These are phyloP conservation scores for Cytospora paraplurivora DNA, from an alignment of 2,329 filamentous ascomycete genomes.

Conservation along the genomic window DNA sequence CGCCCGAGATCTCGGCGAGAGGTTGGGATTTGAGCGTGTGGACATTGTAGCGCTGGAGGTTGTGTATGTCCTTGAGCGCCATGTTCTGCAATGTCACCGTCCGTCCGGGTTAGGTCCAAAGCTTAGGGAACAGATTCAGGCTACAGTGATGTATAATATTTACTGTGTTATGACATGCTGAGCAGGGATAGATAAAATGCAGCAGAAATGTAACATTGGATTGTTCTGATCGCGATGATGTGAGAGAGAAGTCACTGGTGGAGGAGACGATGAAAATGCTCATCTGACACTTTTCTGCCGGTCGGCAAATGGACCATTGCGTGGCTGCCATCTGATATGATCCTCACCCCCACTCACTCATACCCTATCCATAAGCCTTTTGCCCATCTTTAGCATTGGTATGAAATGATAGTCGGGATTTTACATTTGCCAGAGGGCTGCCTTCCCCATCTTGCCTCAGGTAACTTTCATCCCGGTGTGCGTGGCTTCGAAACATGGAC, in stretches of 20 bases:
- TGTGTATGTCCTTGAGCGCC: slow-evolving; percentile 35
- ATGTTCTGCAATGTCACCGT: slow-evolving; percentile 23
- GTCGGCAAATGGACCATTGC: neutral
- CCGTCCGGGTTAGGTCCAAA: neutral
- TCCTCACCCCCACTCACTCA: neutral
- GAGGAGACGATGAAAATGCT: neutral
- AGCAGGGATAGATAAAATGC: neutral
- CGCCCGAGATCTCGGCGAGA: slow-evolving; percentile 79
- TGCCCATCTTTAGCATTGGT: too few relatives aligned
- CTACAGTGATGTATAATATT: neutral
- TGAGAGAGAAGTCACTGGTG: neutral
- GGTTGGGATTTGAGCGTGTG: slow-evolving; percentile 50
- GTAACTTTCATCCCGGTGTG: too few relatives aligned
- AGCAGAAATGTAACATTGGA: neutral
- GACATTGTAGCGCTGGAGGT: slow-evolving; percentile 51
- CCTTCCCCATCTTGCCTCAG: neutral
- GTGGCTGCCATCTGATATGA: neutral
- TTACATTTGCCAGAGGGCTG: too few relatives aligned
- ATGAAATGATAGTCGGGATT: too few relatives aligned
- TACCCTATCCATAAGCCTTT: neutral
- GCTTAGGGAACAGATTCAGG: neutral
- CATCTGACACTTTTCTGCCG: neutral
- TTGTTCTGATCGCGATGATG: neutral
- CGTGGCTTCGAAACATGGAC: too few relatives aligned
- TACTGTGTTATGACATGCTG: neutral